Evolutionary conservation across 805 yeast species (phyloP), one percentile per base, ranked within the genome.

Genomic region (Pichia scutulata): DNA sequence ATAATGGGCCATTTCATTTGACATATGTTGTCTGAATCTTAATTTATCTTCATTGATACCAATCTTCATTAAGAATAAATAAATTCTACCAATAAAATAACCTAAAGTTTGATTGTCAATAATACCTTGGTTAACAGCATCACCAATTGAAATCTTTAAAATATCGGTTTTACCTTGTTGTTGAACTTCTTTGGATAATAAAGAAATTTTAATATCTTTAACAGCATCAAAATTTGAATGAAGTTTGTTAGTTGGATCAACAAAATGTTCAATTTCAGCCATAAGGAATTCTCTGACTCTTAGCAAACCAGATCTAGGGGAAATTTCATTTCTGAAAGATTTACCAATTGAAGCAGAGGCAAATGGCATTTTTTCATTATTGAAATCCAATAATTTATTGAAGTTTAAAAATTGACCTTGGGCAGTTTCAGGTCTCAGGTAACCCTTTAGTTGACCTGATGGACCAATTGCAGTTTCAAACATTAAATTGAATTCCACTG

Each of bases 331-430:
- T 77, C 99, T 86, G 79, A 93, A 93, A 14, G 98, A 90, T 72
- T 93, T 93, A 67, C 99, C 99, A 64, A 93, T 89, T 39, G 97
- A 86, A 47, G 99, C 99, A 56, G 97, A 89, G n/a, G 99, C 99
- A 70, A 93, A 93, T 52, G 99, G 99, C 92, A 95, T 90, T 70
- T 83, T 86, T 70, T 85, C 82, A 74, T 93, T 93, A 80, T 93
- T 93, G 77, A 82, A 87, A 64, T 93, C 99, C 62, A 89, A 80
- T 63, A 93, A 77, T 72, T 92, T 95, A 75, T 81, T 80, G 74
- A 93, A 93, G 78, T 93, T 93, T 66, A 93, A 77, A 70, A 93
- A 93, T 74, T 93, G 99, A 65, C 99, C 99, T 77, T 93, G 99
- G 24, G 99, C 99, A 56, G 99, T 93, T 75, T 93, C 99, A 54